A percentile compares a stretch with the other conserved stretches of the same genome.
Evolutionary conservation across 2,329 filamentous ascomycete genomes (phyloP).

Genomic region (Xylaria multiplex): DNA sequence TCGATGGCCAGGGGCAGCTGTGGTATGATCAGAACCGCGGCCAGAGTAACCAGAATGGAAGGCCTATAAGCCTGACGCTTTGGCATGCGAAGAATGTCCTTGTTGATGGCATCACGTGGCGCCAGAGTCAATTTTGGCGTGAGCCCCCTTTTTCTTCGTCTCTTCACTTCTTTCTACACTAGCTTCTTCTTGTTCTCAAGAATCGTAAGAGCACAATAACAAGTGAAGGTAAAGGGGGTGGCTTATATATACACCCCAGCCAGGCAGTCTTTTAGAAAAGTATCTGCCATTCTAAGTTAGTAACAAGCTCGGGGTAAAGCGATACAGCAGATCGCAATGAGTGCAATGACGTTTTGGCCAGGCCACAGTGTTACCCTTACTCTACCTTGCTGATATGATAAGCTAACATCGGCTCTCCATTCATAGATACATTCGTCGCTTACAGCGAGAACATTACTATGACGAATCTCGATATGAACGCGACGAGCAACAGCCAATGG

Average conservation of each 20-base stretch:
- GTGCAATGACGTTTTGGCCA: background rate
- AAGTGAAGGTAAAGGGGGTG: slow-evolving; percentile 36
- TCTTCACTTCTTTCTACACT: slow-evolving; percentile 1
- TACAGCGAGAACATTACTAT: slow-evolving; percentile 61
- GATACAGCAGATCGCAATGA: too few relatives aligned
- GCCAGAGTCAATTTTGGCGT: slow-evolving; percentile 62
- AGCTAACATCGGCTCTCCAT: too few relatives aligned
- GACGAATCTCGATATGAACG: slow-evolving; percentile 63
- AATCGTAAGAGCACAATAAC: background rate
- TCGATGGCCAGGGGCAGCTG: slow-evolving; percentile 57
- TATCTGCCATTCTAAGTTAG: too few relatives aligned
- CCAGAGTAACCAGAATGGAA: slow-evolving; percentile 54
- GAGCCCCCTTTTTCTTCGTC: slow-evolving; percentile 46
- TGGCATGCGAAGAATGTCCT: slow-evolving; percentile 58
- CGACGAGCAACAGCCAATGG: slow-evolving; percentile 57
- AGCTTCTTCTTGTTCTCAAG: background rate
- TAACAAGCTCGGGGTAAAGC: background rate
- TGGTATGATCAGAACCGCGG: slow-evolving; percentile 58
- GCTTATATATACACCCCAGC: background rate
- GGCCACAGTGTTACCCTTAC: background rate
- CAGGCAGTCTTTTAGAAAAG: background rate
- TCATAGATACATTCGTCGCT: slow-evolving; percentile 50
- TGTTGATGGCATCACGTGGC: slow-evolving; percentile 57
- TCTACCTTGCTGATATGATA: background rate
- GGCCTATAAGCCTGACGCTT: slow-evolving; percentile 57